Conservation (phyloP, 345 rosid genomes). For the Trapa bicornis region DNA sequence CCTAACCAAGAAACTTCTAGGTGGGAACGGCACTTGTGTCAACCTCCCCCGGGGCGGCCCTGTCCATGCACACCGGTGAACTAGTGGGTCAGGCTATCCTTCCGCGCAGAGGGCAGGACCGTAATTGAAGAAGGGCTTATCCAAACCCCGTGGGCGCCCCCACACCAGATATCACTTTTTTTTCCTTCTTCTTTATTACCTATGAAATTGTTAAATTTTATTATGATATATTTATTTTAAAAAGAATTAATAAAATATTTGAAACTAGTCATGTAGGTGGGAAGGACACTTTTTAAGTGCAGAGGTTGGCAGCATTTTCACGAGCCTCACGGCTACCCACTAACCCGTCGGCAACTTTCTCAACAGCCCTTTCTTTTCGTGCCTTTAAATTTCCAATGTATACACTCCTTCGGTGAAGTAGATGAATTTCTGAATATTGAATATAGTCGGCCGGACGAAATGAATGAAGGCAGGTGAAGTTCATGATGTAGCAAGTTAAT, state of each 20-base stretch:
- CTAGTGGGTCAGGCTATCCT: no score
- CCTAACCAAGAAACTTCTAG: no score
- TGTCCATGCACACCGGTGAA: no score
- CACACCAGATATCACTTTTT: background rate
- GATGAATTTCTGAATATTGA: no score
- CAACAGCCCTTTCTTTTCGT: no score
- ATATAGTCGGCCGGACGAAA: no score
- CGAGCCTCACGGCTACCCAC: background rate
- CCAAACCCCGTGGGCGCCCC: background rate
- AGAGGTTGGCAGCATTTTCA: background rate
- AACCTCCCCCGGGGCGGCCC: background rate
- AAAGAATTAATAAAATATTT: no score
- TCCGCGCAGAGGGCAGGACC: background rate
- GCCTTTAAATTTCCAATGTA: no score
- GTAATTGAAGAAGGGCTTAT: background rate
- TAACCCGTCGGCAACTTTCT: background rate
- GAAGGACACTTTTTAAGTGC: background rate
- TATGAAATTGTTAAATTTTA: no score
- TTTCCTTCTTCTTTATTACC: no score
- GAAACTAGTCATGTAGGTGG: background rate
- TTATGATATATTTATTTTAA: no score
- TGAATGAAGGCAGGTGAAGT: background rate
- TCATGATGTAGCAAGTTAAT: background rate
- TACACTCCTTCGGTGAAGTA: no score
- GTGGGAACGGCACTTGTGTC: background rate